Evolutionary conservation across 768 basidiomycete genomes (phyloP), one percentile per base, ranked within the genome.

Genomic region (Mycena albidolilacea): DNA sequence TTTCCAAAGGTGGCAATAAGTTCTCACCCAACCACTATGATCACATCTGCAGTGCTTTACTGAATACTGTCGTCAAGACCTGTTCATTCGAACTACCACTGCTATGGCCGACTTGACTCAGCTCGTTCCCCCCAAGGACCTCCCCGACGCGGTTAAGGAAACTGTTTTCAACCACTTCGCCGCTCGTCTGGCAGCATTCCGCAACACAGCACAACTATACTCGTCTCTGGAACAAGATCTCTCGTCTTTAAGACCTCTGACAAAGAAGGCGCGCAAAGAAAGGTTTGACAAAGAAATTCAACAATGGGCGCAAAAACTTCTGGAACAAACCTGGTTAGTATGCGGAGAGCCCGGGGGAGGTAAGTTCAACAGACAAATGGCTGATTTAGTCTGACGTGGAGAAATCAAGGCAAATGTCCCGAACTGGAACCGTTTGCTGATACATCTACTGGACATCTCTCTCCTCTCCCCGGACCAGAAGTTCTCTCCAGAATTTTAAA

Each of bases 401-500:
- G 35, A 37, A n/a, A 39, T 63, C 35, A 69, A 87, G 86, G 80
- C 30, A 77, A 81, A 63, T 86, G 87, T 70, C 88, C 88, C 6
- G 73, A 64, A 52, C 78, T 90, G 4, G 85, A 85, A 54, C 80
- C 83, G 19, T 76, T 84, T 17, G 78, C 84, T 3, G 89, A 90
- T 77, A 89, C 88, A 7, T 86, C 88, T 7, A 86, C 81, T 10
- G 78, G 73, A 1, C 82, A 84, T 57, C 80, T 89, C 6, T 81
- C 83, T 8, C 75, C 76, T 4, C 80, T 89, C 19, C 88, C 88
- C 1, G 58, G 81, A 15, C 48, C 76, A 50, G 77, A 83, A 23
- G 78, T 85, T 67, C 71, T 90, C 64, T 68, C 80, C 59, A 82
- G 85, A 76, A 79, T 90, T 76, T 75, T 90, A 65, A 87, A 88